Percentiles rank a stretch among this genome's conserved stretches.
phyloP scores from a whole-genome alignment of 441 rosid genomes.

The Populus hybrid region DNA sequence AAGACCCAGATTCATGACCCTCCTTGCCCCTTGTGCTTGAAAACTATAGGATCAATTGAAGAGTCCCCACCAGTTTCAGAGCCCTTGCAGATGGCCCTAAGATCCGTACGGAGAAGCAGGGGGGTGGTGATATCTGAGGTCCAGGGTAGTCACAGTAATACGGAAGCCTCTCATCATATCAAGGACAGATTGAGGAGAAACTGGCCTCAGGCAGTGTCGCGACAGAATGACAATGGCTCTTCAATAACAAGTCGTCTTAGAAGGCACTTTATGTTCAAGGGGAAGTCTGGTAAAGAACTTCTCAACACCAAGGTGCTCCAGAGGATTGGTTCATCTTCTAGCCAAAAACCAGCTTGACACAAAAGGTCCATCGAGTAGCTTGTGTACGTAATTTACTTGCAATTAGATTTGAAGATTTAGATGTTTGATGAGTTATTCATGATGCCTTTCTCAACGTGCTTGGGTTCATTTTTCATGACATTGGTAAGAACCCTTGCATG shows the following conservation, averaged over 20 bases:
- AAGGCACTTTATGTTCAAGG: constrained; percentile 41
- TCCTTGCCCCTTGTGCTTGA: constrained; percentile 69
- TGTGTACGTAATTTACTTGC: constrained; percentile 22
- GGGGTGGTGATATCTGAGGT: constrained; percentile 42
- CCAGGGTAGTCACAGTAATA: constrained; percentile 22
- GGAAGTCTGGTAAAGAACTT: constrained; percentile 35
- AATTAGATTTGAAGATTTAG: constrained; percentile 21
- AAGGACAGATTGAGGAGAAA: constrained; percentile 41
- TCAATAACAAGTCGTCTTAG: constrained; percentile 45
- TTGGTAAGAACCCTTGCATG: constrained; percentile 15
- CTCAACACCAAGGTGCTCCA: constrained; percentile 28
- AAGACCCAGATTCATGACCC: constrained; percentile 66
- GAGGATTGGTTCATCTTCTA: constrained; percentile 41
- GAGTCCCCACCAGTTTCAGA: constrained; percentile 55
- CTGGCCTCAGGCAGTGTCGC: constrained; percentile 29
- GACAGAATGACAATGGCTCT: constrained; percentile 30
- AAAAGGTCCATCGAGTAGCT: constrained; percentile 24
- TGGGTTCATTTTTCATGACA: constrained; percentile 10
- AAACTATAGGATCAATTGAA: constrained; percentile 41
- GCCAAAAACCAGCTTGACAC: constrained; percentile 19
- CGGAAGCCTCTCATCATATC: constrained; percentile 28
- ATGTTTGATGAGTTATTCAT: constrained; percentile 13
- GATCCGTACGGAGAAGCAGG: constrained; percentile 56
- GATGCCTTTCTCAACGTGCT: constrained; percentile 8
- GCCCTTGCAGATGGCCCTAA: constrained; percentile 64